Conservation (phyloP, 495 filamentous ascomycete species). For the Penicillium psychrofluorescens region DNA sequence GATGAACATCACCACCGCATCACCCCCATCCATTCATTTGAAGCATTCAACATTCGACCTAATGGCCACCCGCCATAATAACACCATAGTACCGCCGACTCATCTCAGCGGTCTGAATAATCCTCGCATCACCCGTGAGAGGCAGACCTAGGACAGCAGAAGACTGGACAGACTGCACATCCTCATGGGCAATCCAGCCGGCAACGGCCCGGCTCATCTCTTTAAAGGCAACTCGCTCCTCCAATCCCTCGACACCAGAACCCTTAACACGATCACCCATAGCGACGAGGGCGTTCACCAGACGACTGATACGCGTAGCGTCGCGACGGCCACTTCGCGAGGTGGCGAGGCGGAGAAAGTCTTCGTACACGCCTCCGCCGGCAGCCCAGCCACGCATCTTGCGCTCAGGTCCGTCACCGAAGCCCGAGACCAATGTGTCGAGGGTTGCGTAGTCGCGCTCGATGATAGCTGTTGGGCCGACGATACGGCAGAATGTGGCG, state of each 20-base stretch:
- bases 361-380: constrained; percentile 75
- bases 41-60: constrained; percentile 4
- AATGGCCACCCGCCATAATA: constrained; percentile 43
- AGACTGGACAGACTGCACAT: constrained; percentile 41
- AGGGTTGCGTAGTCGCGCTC: constrained; percentile 64
- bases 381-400: constrained; percentile 57
- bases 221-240: constrained; percentile 70
- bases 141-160: constrained; percentile 57
- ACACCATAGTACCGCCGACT: constrained; percentile 59
- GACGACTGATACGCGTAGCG: constrained; percentile 42
- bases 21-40: background rate
- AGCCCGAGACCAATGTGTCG: constrained; percentile 56
- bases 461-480: constrained; percentile 74
- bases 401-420: constrained; percentile 45
- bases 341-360: constrained; percentile 60
- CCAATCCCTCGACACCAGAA: constrained; percentile 55
- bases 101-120: constrained; percentile 61
- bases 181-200: constrained; percentile 51
- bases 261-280: constrained; percentile 50
- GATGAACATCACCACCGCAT: background rate
- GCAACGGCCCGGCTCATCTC: constrained; percentile 58
- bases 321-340: constrained; percentile 28
- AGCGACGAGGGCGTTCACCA: constrained; percentile 57
- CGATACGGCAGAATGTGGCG: constrained; percentile 64
- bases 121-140: constrained; percentile 61